Base-by-base conservation (phyloP, 2,329 filamentous ascomycete species). In the Ceratocystis colombiana region DNA sequence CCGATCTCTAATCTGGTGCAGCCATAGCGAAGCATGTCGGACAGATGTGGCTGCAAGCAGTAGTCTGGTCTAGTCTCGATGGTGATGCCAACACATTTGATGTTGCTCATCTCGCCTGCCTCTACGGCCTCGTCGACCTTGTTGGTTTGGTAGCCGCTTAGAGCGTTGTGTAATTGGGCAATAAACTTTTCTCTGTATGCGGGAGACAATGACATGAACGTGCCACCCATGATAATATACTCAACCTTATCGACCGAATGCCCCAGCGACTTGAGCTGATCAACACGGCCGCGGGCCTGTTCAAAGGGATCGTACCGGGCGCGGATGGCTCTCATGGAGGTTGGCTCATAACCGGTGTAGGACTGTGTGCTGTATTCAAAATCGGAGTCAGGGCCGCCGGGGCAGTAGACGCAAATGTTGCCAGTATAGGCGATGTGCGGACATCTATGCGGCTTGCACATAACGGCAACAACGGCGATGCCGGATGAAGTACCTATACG, bases 181-280 rank as follows among this genome's bases (percentile, higher is more conserved):
- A 99, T 96, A 72, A 99, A 99, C 66, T 89, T 86, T 69, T 99
- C 90, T 33, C 94, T 82, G 75, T 99, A 99, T 28, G 88, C 86
- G 72, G 91, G 86, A 7, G 93, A 83, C 30, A 99, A 78, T 2
- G 93, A 97, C 95, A 99, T 99, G 77, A 99, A 99, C 0, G 94
- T 99, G 70, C 94, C 94, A 68, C 94, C 94, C 94, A 99, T 99
- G 74, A 99, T 96, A 73, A 99, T 99, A 76, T 97, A 99, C 79
- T 99, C 94, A 28, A 99, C 94, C 76, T 99, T 99, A 78, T 99
- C 94, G 61, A 99, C 94, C 59, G 90, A 96, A 76, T 99, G 94
- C 0, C 94, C 94, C 0, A 99, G 82, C 1, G 90, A 89, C 76
- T 96, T 95, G 73, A 99, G 90, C 77, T 99, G 94, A 72, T 99